These are phyloP conservation scores for Petrea volubilis DNA, from an alignment of 257 asterid species.

Conservation along the genomic window DNA sequence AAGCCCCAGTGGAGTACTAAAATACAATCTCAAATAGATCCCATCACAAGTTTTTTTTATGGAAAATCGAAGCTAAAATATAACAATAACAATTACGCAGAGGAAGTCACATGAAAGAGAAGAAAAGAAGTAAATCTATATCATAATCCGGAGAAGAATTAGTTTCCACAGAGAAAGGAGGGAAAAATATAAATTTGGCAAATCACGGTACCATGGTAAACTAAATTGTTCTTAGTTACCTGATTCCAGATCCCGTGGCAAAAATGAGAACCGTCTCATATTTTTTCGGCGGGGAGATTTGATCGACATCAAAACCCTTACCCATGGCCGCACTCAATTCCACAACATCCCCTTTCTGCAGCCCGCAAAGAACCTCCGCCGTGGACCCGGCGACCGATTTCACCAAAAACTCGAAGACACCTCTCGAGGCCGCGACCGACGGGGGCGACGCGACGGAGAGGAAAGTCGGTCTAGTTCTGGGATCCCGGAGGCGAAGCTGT, in stretches of 20 bases:
- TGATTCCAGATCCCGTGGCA: conserved; percentile 95
- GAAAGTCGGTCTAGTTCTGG: conserved; percentile 49
- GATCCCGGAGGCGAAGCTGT: conserved; percentile 64
- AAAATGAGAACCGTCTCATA: conserved; percentile 77
- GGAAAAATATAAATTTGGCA: background rate
- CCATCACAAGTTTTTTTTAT: background rate
- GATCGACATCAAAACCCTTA: conserved; percentile 69
- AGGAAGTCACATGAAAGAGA: background rate
- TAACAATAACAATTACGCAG: background rate
- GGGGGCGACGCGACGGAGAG: conserved; percentile 90
- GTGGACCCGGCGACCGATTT: conserved; percentile 75
- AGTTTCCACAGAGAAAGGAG: background rate
- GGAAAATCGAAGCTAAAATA: background rate
- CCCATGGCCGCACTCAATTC: conserved; percentile 79
- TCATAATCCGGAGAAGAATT: background rate
- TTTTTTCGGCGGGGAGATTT: conserved; percentile 63
- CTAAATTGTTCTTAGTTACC: conserved; percentile 39
- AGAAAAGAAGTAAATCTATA: background rate
- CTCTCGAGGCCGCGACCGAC: conserved; percentile 51
- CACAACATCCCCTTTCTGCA: conserved; percentile 74
- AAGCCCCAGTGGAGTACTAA: background rate
- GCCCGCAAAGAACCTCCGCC: conserved; percentile 74
- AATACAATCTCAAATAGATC: conserved; percentile 4
- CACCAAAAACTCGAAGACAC: conserved; percentile 78
- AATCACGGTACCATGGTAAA: background rate